Evolutionary conservation across 495 filamentous ascomycete genomes (phyloP), one percentile per base, ranked within the genome.

Genomic region (Hyphodiscus hymeniophilus): DNA sequence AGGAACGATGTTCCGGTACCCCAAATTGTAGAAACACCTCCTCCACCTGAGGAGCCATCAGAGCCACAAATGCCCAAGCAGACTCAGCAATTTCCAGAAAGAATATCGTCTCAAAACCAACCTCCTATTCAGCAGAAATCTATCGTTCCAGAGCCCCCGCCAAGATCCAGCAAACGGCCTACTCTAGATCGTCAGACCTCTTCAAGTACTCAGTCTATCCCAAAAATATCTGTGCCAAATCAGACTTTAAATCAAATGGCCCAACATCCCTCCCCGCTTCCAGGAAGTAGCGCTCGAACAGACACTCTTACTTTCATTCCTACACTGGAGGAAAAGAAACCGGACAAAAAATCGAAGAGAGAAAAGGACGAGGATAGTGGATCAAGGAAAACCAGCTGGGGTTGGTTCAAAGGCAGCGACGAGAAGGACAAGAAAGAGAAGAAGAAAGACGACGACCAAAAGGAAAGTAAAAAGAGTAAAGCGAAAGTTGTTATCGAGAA

Each of bases 291-390:
- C 34, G 81, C 74, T 0, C 75, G 83, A 15, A 94, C 85, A 1
- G 87, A 89, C 60, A 81, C 72, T 46, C 71, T 94, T 12, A 89
- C 87, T 1, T 87, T 90, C 58, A 89, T 94, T 39, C 89, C 89
- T 2, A 94, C 84, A 0, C 68, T 87, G 1, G 80, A 87, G 47
- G 83, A 86, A 41, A 81, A 77, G 50, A 81, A 77, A 51, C 52
- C 69, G 0, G 82, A 86, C 47, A 87, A 83, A 51, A 79, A 76
- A 42, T 71, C 74, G 10, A 85, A 66, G 57, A 77, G 81, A 59
- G 74, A 79, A 28, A 84, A 65, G 71, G 82, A 56, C 12, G 69
- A 68, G 6, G 62, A 63, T 38, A 56, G 63, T 3, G 39, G 50
- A 11, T 63, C 68, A 3, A 72, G 81, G 48, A 95, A 95, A 63